Percentiles rank a stretch among this genome's conserved stretches.
Conservation (phyloP, 352 stramenopile species). For the Globisporangium barbulae region DNA sequence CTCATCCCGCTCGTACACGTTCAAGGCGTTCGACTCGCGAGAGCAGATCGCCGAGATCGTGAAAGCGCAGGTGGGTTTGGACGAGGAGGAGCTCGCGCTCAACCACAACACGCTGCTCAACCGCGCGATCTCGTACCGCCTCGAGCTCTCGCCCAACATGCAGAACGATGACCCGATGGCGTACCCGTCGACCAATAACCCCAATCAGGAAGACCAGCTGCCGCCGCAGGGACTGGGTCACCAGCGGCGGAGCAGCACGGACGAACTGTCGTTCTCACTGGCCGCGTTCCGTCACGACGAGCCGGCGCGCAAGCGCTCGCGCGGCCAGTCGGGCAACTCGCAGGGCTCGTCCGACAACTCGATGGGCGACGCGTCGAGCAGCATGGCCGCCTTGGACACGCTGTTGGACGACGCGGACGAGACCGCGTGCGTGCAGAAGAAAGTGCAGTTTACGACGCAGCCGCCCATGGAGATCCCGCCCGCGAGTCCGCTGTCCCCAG, state of each 20-base stretch:
- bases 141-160: constrained; percentile 59
- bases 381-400: neutral
- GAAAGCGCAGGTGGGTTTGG: constrained; percentile 43
- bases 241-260: constrained; percentile 22
- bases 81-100: constrained; percentile 52
- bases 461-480: constrained; percentile 21
- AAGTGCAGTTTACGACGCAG: constrained; percentile 21
- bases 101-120: constrained; percentile 85
- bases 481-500: neutral
- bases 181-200: constrained; percentile 10
- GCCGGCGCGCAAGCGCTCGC: constrained; percentile 41
- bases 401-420: constrained; percentile 8
- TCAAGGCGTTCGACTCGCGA: constrained; percentile 75
- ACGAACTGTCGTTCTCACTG: constrained; percentile 30
- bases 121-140: constrained; percentile 65
- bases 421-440: constrained; percentile 8
- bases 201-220: constrained; percentile 24
- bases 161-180: constrained; percentile 49
- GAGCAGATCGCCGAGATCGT: constrained; percentile 72
- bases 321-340: constrained; percentile 50
- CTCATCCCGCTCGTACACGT: constrained; percentile 78
- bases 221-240: constrained; percentile 15
- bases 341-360: constrained; percentile 52
- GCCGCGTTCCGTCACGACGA: constrained; percentile 20
- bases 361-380: constrained; percentile 12